phyloP scores from a whole-genome alignment of 2,329 filamentous ascomycete species.

The Aspergillus brasiliensis region DNA sequence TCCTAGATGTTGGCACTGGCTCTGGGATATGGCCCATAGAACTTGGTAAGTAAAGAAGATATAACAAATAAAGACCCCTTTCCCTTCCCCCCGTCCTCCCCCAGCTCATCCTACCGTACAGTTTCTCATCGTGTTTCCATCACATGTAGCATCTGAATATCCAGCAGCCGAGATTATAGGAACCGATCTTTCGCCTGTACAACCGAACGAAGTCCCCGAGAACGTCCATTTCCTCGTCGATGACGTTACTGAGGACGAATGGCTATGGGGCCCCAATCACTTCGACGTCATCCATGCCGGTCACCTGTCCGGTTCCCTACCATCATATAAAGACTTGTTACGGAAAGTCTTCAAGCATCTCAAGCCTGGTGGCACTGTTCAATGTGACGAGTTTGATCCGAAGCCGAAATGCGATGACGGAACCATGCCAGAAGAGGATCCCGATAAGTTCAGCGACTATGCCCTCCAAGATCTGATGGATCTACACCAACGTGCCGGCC shows the following conservation, averaged over 20 bases:
- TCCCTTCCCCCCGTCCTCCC: conserved; percentile 8
- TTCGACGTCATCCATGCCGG: conserved; percentile 65
- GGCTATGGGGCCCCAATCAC: conserved; percentile 54
- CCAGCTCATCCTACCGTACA: conserved; percentile 13
- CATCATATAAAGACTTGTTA: conserved; percentile 60
- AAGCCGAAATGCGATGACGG: conserved; percentile 56
- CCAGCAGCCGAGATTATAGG: conserved; percentile 62
- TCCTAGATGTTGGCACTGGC: conserved; percentile 63
- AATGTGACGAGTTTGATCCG: conserved; percentile 49
- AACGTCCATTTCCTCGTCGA: conserved; percentile 77
- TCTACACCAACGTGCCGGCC: conserved; percentile 45
- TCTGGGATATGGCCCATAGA: conserved; percentile 70
- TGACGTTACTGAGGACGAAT: conserved; percentile 64
- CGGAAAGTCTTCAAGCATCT: conserved; percentile 54
- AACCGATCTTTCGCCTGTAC: conserved; percentile 69
- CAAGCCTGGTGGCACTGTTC: conserved; percentile 58
- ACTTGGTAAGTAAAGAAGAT: conserved; percentile 56
- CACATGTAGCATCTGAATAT: conserved; percentile 45
- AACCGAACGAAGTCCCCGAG: conserved; percentile 65
- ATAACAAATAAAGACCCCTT: background rate
- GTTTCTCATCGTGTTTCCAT: conserved; percentile 7
- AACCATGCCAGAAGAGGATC: conserved; percentile 53
- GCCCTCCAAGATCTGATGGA: conserved; percentile 54
- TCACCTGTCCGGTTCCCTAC: conserved; percentile 60
- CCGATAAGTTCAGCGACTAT: conserved; percentile 36